A percentile compares a stretch with the other conserved stretches of the same genome.
These are phyloP conservation scores for Apophysomyces ossiformis DNA, from an alignment of 371 early-diverging fungal species.

Conservation along the genomic window DNA sequence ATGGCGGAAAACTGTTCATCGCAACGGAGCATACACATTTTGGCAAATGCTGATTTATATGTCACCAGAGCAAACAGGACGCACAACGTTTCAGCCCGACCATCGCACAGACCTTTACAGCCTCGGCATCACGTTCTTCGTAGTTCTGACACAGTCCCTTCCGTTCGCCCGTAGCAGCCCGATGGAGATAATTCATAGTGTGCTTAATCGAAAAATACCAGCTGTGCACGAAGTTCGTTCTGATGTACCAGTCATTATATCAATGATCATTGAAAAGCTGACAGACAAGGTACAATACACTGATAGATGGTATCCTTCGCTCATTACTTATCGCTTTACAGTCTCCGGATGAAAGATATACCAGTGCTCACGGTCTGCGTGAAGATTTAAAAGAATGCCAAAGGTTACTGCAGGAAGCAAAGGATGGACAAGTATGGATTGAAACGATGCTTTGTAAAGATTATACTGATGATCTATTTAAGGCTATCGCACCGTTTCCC, in stretches of 20 bases:
- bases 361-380: slow-evolving; percentile 60
- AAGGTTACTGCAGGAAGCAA: slow-evolving; percentile 30
- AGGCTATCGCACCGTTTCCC: slow-evolving; percentile 46
- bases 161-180: slow-evolving; percentile 58
- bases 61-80: slow-evolving; percentile 65
- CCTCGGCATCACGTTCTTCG: slow-evolving; percentile 58
- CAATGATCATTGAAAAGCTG: slow-evolving; percentile 59
- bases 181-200: slow-evolving; percentile 63
- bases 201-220: slow-evolving; percentile 55
- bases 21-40: slow-evolving; percentile 35
- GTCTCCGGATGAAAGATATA: slow-evolving; percentile 66
- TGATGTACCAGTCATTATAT: slow-evolving; percentile 53
- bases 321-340: slow-evolving; percentile 18
- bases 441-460: not conserved
- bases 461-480: not conserved
- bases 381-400: slow-evolving; percentile 59
- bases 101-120: slow-evolving; percentile 66
- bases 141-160: slow-evolving; percentile 51
- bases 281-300: slow-evolving; percentile 53
- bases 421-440: slow-evolving; percentile 23
- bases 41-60: slow-evolving; percentile 47
- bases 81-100: slow-evolving; percentile 64
- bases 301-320: not conserved
- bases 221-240: slow-evolving; percentile 46
- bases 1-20: slow-evolving; percentile 48